Evolutionary conservation across 192 early-diverging fungal genomes (phyloP), one percentile per base, ranked within the genome.

Genomic region (Phlyctochytrium bullatum): DNA sequence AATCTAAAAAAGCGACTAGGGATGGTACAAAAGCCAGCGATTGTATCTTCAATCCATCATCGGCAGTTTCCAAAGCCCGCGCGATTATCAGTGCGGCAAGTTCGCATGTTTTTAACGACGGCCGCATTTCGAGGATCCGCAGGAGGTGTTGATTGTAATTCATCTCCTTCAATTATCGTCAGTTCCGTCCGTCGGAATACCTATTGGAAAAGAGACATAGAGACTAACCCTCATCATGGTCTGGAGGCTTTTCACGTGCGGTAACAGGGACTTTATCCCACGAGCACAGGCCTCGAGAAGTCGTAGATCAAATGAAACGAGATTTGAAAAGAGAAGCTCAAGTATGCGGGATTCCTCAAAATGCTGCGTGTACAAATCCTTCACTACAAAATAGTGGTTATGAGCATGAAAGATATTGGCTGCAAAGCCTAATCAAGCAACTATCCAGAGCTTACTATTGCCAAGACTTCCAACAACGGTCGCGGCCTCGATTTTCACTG

Each of bases 221-320:
- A 50, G 14, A 23, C 66, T 34, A 27, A 68, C 70, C 71, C 72
- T 30, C 34, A 68, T 35, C 1, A 67, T 60, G 61, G 28, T 33
- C 36, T 23, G 28, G 35, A 29, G 79, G 75, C n/a, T n/a, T n/a
- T n/a, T n/a, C n/a, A 78, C 78, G 17, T 78, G 77, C 23, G 82
- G 80, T 64, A 87, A 86, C 16, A 90, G 83, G 16, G 87, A 80
- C 65, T 87, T 88, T 10, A 92, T 59, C 23, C 89, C 88, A 30
- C 90, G 64, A 6, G 87, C 82, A 10, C 80, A 67, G 0, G 90
- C 87, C 62, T 92, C 90, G 16, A 91, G 75, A 50, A 90, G 52
- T 53, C 59, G 36, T 61, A 57, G 59, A 72, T 78, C 77, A 62
- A 28, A 53, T 68, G 75, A 60, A 67, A 53, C 54, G 12, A 30